Evolutionary conservation across 2,329 filamentous ascomycete genomes (phyloP).

Genomic region (Exophiala sp.): DNA sequence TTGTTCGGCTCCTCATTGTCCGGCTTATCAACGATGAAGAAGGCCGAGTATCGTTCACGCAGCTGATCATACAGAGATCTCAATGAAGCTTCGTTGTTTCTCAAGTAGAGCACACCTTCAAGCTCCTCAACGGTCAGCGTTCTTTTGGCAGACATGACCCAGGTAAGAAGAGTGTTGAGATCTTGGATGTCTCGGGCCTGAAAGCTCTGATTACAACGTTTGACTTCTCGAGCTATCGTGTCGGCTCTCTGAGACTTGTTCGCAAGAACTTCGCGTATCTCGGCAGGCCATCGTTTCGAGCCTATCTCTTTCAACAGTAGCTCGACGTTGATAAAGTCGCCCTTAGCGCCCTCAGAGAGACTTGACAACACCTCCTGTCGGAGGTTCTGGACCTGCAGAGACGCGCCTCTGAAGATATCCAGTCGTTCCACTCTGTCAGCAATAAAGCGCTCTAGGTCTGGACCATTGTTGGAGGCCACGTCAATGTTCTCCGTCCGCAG

Average conservation of each 20-base stretch:
- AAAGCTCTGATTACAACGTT: neutral
- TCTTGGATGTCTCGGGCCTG: conserved; percentile 1
- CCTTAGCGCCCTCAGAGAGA: neutral
- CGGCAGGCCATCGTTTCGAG: neutral
- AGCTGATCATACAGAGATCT: neutral
- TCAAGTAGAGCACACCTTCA: neutral
- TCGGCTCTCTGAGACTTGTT: conserved; percentile 1
- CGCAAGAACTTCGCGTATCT: neutral
- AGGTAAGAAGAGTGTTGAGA: neutral
- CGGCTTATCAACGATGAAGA: neutral
- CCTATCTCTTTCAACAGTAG: conserved; percentile 1
- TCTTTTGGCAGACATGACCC: neutral
- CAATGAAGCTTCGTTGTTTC: neutral
- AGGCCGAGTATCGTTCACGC: neutral
- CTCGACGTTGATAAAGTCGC: conserved; percentile 2
- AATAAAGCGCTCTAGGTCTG: neutral
- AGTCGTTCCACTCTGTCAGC: neutral
- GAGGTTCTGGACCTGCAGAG: neutral
- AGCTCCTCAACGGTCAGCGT: conserved; percentile 1
- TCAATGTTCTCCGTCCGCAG: neutral
- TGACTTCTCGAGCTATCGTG: conserved; percentile 1
- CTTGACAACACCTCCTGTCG: neutral
- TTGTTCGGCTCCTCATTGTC: neutral
- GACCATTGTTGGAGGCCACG: neutral
- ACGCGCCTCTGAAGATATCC: neutral